Evolutionary conservation across 495 filamentous ascomycete genomes (phyloP), one percentile per base, ranked within the genome.

Genomic region (Penicillium paradoxum): DNA sequence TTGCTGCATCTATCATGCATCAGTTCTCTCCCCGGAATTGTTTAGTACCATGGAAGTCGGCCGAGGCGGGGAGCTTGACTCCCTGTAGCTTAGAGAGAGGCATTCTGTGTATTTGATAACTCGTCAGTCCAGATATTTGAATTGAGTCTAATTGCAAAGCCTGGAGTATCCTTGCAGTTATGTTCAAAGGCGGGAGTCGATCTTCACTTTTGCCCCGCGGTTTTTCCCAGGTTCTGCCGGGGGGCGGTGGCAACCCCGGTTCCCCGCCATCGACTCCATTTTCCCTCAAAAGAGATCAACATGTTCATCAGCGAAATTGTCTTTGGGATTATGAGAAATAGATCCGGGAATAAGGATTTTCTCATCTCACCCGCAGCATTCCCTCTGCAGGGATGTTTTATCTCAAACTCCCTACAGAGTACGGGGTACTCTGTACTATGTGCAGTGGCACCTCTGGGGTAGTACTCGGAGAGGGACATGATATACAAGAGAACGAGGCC

Each of bases 1-100:
- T 24, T 47, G 42, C 30, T 32, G 40, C 37, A 32, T 43, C 44
- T 45, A 44, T 53, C 6, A 34, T 45, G 14, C 17, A 37, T 70
- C 67, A 75, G 73, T 25, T 25, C 48, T 36, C 25, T 50, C 45
- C 38, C 32, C 53, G 30, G 38, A 30, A 74, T 72, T 29, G n/a
- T 49, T 17, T 59, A 73, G 55, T 66, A 77, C 82, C 78, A 55
- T 88, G 83, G 40, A 85, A 78, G 57, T 87, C 84, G 39, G 89
- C 87, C 42, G 88, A 80, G 29, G 88, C 79, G 50, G 87, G 86
- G 58, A 91, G 77, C 72, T 84, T 74, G 36, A 67, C 61, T 40
- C 72, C 70, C 50, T 73, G 67, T 32, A 75, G 44, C 47, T 73
- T 66, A 8, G 69, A 69, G 38, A 75, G 56, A 43, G 72, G 59